These are phyloP conservation scores for Colletotrichum brevisporum DNA, from an alignment of 2,329 filamentous ascomycete genomes.

Conservation along the genomic window DNA sequence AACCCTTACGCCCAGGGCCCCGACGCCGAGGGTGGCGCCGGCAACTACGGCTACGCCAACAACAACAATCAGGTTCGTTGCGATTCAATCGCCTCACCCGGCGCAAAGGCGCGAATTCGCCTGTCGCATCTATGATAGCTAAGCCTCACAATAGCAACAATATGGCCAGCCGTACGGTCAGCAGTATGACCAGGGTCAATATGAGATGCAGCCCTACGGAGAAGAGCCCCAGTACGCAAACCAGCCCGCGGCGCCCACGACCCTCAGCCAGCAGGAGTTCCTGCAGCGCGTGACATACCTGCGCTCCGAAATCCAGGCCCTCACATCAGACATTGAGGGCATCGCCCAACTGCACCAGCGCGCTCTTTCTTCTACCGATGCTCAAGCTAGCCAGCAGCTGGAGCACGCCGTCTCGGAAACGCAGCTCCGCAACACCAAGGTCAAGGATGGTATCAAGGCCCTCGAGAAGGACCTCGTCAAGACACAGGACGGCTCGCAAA, in stretches of 20 bases:
- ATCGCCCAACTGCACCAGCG: conserved; percentile 81
- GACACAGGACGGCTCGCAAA: conserved; percentile 71
- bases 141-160: conserved; percentile 37
- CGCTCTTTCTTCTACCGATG: conserved; percentile 76
- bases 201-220: conserved; percentile 70
- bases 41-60: conserved; percentile 58
- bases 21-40: conserved; percentile 61
- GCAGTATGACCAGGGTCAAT: conserved; percentile 56
- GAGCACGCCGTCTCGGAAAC: conserved; percentile 79
- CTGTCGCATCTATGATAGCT: neutral
- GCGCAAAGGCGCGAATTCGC: neutral
- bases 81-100: neutral
- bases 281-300: conserved; percentile 76
- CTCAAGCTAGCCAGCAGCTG: conserved; percentile 67
- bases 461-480: conserved; percentile 79
- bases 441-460: conserved; percentile 84
- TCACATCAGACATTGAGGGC: conserved; percentile 76
- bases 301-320: conserved; percentile 76
- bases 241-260: conserved; percentile 42
- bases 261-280: conserved; percentile 76
- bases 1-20: conserved; percentile 75
- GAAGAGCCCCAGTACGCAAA: conserved; percentile 47
- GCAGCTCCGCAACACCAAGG: conserved; percentile 79
- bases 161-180: conserved; percentile 45
- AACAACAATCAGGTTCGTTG: conserved; percentile 55